Conservation (phyloP, 1,284 basidiomycete genomes). For the Cutaneotrichosporon daszewskae region DNA sequence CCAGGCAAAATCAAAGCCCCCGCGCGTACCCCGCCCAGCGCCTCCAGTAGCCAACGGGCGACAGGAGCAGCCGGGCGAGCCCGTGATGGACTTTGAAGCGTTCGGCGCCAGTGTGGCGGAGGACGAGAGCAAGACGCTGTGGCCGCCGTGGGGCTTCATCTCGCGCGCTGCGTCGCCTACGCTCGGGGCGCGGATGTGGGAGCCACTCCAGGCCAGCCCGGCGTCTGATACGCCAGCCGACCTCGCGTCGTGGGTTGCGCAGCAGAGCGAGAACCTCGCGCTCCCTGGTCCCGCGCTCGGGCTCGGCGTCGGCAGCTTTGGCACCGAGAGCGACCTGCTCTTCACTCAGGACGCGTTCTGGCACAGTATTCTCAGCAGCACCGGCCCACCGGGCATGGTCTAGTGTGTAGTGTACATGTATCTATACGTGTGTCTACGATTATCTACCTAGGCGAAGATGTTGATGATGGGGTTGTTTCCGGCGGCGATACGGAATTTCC, state of each 20-base stretch:
- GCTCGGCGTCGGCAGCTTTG: slow-evolving; percentile 3
- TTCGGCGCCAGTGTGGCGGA: slow-evolving; percentile 9
- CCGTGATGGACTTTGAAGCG: slow-evolving; percentile 16
- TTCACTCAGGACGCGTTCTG: slow-evolving; percentile 1
- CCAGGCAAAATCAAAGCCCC: neutral
- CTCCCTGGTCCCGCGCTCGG: slow-evolving; percentile 3
- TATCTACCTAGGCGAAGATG: slow-evolving; percentile 63
- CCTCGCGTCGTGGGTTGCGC: slow-evolving; percentile 1
- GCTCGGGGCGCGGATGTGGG: neutral
- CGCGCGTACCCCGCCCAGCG: neutral
- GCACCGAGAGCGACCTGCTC: neutral
- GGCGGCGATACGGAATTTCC: slow-evolving; percentile 60
- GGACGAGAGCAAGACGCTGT: slow-evolving; percentile 12
- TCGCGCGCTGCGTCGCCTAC: neutral
- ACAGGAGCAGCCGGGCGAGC: neutral
- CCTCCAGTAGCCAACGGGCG: neutral
- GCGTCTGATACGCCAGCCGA: neutral
- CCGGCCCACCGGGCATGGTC: slow-evolving; percentile 1
- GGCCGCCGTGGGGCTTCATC: slow-evolving; percentile 12
- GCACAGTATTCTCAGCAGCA: neutral
- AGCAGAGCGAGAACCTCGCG: neutral
- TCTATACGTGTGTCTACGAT: no score
- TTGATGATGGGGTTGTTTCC: slow-evolving; percentile 59
- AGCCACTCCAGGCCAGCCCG: no score
- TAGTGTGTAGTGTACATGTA: no score